Evolutionary conservation across 441 rosid species (phyloP).

Genomic region (Adansonia gregorii): DNA sequence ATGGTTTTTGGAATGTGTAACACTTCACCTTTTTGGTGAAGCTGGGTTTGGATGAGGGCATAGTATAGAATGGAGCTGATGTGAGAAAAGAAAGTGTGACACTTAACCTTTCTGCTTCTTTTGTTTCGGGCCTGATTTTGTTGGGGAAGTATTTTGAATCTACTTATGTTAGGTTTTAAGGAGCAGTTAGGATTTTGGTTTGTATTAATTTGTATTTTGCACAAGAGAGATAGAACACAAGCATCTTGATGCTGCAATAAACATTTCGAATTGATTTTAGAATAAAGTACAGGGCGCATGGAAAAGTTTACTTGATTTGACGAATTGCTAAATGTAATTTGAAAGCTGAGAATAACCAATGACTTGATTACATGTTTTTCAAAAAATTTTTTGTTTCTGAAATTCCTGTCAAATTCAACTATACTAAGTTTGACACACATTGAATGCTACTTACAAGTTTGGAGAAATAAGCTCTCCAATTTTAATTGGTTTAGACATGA

Average conservation of each 20-base stretch:
- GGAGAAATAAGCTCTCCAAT: not conserved
- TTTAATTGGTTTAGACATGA: not conserved
- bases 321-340: slow-evolving; percentile 7
- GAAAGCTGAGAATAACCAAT: not conserved
- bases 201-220: slow-evolving; percentile 1
- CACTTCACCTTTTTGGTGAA: not conserved
- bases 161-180: slow-evolving; percentile 7
- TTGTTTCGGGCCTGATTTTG: not conserved
- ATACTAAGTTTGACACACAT: not conserved
- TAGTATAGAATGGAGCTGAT: slow-evolving; percentile 6
- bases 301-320: not conserved
- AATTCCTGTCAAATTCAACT: not conserved
- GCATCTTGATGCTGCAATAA: slow-evolving; percentile 17
- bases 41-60: not conserved
- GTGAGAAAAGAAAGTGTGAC: not conserved
- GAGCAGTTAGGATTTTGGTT: slow-evolving; percentile 6
- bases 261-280: not conserved
- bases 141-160: not conserved
- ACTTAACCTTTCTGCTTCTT: not conserved
- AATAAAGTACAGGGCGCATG: not conserved
- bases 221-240: not conserved
- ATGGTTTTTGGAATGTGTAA: not conserved
- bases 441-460: slow-evolving; percentile 9
- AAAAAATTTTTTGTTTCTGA: slow-evolving; percentile 2
- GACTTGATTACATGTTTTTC: not conserved